These are phyloP conservation scores for Pleurotus giganteus DNA, from an alignment of 768 basidiomycete species.

Conservation along the genomic window DNA sequence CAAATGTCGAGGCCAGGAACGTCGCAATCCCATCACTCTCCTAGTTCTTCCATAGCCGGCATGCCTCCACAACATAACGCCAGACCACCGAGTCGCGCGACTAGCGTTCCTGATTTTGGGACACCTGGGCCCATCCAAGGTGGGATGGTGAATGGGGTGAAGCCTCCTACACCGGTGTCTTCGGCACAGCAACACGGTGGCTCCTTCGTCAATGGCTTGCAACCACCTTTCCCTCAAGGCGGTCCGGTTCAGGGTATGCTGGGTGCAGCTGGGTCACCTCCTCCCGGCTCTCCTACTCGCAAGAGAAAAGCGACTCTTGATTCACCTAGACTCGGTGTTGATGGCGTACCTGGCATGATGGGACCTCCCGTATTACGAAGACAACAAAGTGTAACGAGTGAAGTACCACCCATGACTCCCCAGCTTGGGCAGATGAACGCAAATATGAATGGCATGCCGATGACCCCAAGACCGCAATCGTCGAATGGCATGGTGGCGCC, in stretches of 20 bases:
- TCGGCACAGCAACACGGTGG: slow-evolving; percentile 1
- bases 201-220: slow-evolving; percentile 8
- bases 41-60: slow-evolving; percentile 23
- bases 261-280: slow-evolving; percentile 16
- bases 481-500: background rate
- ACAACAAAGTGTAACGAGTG: slow-evolving; percentile 5
- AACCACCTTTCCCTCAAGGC: slow-evolving; percentile 6
- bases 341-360: slow-evolving; percentile 8
- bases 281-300: slow-evolving; percentile 8
- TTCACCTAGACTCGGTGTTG: slow-evolving; percentile 10
- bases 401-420: background rate
- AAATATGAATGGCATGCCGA: background rate
- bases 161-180: background rate
- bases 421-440: slow-evolving; percentile 2
- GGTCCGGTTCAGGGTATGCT: slow-evolving; percentile 11
- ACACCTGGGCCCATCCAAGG: background rate
- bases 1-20: slow-evolving; percentile 26
- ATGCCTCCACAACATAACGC: background rate
- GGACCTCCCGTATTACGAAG: slow-evolving; percentile 14
- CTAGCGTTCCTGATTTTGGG: slow-evolving; percentile 6
- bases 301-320: slow-evolving; percentile 8
- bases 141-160: background rate
- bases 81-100: slow-evolving; percentile 1
- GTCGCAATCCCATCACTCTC: slow-evolving; percentile 28
- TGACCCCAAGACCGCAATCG: background rate